Conservation (phyloP, 352 stramenopile species). For the Ophiocytium majus region DNA sequence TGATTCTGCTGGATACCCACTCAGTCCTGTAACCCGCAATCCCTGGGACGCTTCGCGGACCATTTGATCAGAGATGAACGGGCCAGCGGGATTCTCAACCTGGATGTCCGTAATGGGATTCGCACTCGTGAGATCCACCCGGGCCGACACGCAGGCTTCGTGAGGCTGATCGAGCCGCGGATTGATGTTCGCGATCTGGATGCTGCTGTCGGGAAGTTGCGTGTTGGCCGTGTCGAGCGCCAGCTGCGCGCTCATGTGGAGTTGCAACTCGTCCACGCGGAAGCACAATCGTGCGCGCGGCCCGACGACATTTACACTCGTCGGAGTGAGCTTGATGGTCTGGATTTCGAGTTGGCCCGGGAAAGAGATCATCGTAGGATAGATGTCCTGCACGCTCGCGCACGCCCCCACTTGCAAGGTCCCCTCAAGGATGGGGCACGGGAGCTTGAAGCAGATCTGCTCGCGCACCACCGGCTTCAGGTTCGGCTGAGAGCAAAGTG, state of each 20-base stretch:
- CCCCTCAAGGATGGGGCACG: neutral
- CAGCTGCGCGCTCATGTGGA: neutral
- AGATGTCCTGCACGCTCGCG: neutral
- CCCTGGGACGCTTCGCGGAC: neutral
- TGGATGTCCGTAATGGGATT: neutral
- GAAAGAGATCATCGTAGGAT: constrained; percentile 2
- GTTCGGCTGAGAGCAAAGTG: neutral
- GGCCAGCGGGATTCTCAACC: neutral
- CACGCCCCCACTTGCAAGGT: neutral
- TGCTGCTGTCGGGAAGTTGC: neutral
- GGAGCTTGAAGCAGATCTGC: constrained; percentile 5
- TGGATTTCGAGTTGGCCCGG: neutral
- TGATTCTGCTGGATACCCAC: neutral
- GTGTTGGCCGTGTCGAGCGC: neutral
- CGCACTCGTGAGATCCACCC: neutral
- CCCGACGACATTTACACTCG: neutral
- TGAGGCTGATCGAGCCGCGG: neutral
- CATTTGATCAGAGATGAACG: constrained; percentile 4
- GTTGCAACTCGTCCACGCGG: neutral
- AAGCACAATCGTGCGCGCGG: neutral
- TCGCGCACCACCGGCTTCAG: neutral
- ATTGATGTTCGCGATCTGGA: neutral
- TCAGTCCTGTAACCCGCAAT: neutral
- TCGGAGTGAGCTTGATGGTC: neutral
- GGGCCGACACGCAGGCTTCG: neutral